Percentiles rank a stretch among this genome's conserved stretches.
These are phyloP conservation scores for Penicillium sp. DNA, from an alignment of 2,329 filamentous ascomycete genomes.

Conservation along the genomic window DNA sequence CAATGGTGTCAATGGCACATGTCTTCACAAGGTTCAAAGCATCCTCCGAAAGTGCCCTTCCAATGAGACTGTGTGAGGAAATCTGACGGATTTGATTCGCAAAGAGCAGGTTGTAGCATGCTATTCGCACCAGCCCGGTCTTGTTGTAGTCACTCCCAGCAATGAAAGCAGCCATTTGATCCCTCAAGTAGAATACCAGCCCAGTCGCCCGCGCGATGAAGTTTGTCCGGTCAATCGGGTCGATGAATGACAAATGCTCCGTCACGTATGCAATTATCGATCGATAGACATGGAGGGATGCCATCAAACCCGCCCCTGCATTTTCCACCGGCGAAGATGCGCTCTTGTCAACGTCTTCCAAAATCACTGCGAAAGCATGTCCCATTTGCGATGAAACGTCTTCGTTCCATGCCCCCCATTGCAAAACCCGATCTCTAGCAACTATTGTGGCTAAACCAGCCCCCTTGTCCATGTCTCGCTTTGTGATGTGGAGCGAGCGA, in stretches of 20 bases:
- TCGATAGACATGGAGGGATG: conserved; percentile 33
- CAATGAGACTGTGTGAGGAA: conserved; percentile 36
- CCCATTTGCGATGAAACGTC: conserved; percentile 52
- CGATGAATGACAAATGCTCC: conserved; percentile 53
- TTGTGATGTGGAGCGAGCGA: conserved; percentile 44
- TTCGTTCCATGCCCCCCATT: conserved; percentile 60
- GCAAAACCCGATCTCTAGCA: conserved; percentile 36
- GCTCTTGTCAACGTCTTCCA: conserved; percentile 24
- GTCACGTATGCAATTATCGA: conserved; percentile 54
- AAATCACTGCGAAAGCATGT: conserved; percentile 38
- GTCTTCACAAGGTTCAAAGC: conserved; percentile 35
- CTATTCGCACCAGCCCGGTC: conserved; percentile 24
- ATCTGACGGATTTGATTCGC: conserved; percentile 44
- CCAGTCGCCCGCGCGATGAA: conserved; percentile 45
- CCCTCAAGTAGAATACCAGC: conserved; percentile 44
- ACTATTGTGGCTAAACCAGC: conserved; percentile 44
- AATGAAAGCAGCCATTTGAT: conserved; percentile 31
- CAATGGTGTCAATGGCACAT: conserved; percentile 41
- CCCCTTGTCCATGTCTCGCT: conserved; percentile 48
- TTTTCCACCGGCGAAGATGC: conserved; percentile 2
- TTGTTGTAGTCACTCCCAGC: conserved; percentile 20
- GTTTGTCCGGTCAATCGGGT: conserved; percentile 54
- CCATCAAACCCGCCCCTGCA: conserved; percentile 13
- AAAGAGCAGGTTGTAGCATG: conserved; percentile 39
- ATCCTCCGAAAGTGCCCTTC: conserved; percentile 23